Conservation (phyloP, 352 stramenopile species). For the Phytophthora brassicae region DNA sequence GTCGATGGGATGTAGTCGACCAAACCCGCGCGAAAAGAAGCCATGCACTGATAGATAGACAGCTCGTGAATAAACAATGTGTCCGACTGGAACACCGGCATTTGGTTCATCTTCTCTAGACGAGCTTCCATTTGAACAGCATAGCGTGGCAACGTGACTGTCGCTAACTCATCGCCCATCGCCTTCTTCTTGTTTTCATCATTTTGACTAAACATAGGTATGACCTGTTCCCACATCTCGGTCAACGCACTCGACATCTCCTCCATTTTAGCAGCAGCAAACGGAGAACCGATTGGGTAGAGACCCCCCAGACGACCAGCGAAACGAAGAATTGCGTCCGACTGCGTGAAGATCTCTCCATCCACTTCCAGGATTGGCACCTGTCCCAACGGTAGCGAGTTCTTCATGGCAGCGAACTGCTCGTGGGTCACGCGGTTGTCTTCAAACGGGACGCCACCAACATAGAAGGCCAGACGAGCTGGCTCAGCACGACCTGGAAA, state of each 20-base stretch:
- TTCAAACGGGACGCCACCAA: slow-evolving; percentile 58
- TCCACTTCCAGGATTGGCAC: slow-evolving; percentile 57
- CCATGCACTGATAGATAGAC: slow-evolving; percentile 31
- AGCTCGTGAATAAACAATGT: slow-evolving; percentile 41
- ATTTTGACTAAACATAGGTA: slow-evolving; percentile 28
- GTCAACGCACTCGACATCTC: slow-evolving; percentile 46
- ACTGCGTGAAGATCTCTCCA: slow-evolving; percentile 55
- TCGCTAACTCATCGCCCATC: slow-evolving; percentile 33
- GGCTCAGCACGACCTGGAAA: slow-evolving; percentile 39
- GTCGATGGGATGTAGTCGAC: slow-evolving; percentile 44
- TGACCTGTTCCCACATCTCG: slow-evolving; percentile 38
- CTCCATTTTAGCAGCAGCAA: slow-evolving; percentile 52
- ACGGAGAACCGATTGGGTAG: slow-evolving; percentile 43
- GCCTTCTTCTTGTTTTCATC: slow-evolving; percentile 43
- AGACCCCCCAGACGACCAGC: slow-evolving; percentile 58
- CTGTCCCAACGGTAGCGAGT: slow-evolving; percentile 46
- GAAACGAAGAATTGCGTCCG: slow-evolving; percentile 66
- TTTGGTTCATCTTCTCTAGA: slow-evolving; percentile 32
- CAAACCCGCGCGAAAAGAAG: slow-evolving; percentile 26
- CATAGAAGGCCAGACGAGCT: slow-evolving; percentile 50
- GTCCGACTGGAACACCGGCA: slow-evolving; percentile 37
- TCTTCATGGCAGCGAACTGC: slow-evolving; percentile 43
- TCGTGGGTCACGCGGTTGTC: slow-evolving; percentile 45
- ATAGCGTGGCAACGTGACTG: slow-evolving; percentile 31
- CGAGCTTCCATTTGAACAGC: slow-evolving; percentile 31